These are phyloP conservation scores for Kwoniella bestiolae DNA, from an alignment of 768 basidiomycete genomes.

Conservation along the genomic window DNA sequence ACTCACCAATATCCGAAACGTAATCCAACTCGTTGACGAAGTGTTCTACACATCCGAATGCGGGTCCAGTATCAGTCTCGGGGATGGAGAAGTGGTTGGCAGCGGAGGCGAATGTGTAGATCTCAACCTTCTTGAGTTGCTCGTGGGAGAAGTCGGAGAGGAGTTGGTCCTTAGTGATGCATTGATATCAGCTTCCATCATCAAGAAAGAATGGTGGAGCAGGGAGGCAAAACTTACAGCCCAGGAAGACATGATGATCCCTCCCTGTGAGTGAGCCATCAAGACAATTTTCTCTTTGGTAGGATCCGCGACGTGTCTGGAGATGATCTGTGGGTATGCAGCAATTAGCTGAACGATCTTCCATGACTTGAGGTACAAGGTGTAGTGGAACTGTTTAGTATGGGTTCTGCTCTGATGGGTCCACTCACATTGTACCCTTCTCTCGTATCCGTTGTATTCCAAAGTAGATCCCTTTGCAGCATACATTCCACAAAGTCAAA, in stretches of 20 bases:
- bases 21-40: slow-evolving; percentile 45
- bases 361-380: not conserved
- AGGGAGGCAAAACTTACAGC: slow-evolving; percentile 32
- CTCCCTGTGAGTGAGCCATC: slow-evolving; percentile 49
- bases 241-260: slow-evolving; percentile 44
- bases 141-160: slow-evolving; percentile 39
- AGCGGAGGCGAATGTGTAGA: slow-evolving; percentile 49
- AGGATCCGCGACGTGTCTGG: slow-evolving; percentile 23
- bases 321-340: slow-evolving; percentile 14
- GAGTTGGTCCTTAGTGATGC: slow-evolving; percentile 31
- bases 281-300: slow-evolving; percentile 43
- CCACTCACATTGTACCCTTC: slow-evolving; percentile 34
- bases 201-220: not conserved
- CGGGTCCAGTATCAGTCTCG: not conserved
- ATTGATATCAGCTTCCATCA: not conserved
- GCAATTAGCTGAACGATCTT: not conserved
- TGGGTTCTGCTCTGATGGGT: not conserved
- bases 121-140: slow-evolving; percentile 39
- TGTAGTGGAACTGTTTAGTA: not conserved
- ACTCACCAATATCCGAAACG: slow-evolving; percentile 42
- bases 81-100: slow-evolving; percentile 49
- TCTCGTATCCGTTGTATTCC: slow-evolving; percentile 30
- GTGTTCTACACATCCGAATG: slow-evolving; percentile 41
- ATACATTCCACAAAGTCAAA: slow-evolving; percentile 49
- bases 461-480: slow-evolving; percentile 44